A percentile compares a stretch with the other conserved stretches of the same genome.
Evolutionary conservation across 1,284 basidiomycete genomes (phyloP).

Genomic region (Trichosporon ovoides): DNA sequence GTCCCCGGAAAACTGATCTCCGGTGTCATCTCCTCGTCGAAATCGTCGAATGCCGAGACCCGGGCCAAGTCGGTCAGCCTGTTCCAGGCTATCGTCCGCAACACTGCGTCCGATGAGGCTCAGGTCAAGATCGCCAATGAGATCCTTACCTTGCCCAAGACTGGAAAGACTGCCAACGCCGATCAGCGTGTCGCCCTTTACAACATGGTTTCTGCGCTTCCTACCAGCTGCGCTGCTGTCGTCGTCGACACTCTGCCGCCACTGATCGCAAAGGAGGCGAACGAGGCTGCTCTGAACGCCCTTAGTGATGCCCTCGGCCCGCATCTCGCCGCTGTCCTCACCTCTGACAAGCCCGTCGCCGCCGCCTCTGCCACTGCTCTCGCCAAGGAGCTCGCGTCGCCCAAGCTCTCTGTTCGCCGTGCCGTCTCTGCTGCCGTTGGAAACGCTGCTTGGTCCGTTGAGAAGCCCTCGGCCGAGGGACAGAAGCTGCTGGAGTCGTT

Average conservation of each 20-base stretch:
- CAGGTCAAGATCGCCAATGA: constrained; percentile 56
- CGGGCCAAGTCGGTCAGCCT: constrained; percentile 59
- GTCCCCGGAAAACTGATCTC: constrained; percentile 62
- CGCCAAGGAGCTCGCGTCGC: constrained; percentile 63
- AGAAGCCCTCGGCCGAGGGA: constrained; percentile 48
- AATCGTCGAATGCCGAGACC: constrained; percentile 66
- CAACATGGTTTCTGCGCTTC: constrained; percentile 63
- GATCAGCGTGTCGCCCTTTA: constrained; percentile 81
- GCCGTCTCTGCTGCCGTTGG: constrained; percentile 58
- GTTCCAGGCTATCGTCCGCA: constrained; percentile 57
- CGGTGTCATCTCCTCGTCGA: constrained; percentile 63
- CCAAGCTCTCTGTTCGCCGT: constrained; percentile 56
- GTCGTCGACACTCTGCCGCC: constrained; percentile 58
- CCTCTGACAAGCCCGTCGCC: constrained; percentile 50
- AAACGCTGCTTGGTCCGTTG: constrained; percentile 51
- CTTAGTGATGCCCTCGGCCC: constrained; percentile 57
- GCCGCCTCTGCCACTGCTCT: constrained; percentile 54
- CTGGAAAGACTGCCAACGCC: constrained; percentile 75
- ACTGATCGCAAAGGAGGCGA: constrained; percentile 70
- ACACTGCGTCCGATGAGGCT: constrained; percentile 39
- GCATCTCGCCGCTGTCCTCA: constrained; percentile 60
- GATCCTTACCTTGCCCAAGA: constrained; percentile 64
- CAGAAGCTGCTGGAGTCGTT: constrained; percentile 55
- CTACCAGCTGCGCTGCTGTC: constrained; percentile 56
- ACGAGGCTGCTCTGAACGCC: constrained; percentile 58